Base-by-base conservation (phyloP, 768 basidiomycete genomes). In the Fibroporia radiculosa region DNA sequence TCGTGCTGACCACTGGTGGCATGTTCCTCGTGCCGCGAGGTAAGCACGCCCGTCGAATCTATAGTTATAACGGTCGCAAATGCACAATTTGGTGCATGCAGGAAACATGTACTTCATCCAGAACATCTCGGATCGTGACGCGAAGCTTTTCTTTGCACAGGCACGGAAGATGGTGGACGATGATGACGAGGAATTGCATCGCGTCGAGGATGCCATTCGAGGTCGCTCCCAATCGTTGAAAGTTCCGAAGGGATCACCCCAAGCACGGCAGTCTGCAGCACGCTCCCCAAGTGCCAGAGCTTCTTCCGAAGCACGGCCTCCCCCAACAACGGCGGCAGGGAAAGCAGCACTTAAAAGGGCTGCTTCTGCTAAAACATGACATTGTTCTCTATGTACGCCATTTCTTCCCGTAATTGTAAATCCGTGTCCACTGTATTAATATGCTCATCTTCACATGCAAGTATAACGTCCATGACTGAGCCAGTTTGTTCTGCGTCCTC, bases 11-110 rank as follows among this genome's bases (percentile, higher is more conserved):
- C 11, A 73, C 82, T 1, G 91, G 92, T 11, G 90, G 84, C 10
- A 85, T 83, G 74, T 93, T 93, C 60, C 73, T 93, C 57, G 83
- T 96, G 18, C 93, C 93, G 1, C 74, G 93, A 70, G 93, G 92
- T 86, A 28, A 24, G 53, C 26, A 12, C 11, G 22, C 22, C 7
- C n/a, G 19, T 14, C 29, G 20, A 8, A 35, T 35, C 34, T 6
- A n/a, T 19, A 8, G 6, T 35, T 19, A 35, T 35, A 8, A 12
- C 19, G 33, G n/a, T 13, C n/a, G 40, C 16, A 6, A 22, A 32
- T 29, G 13, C 8, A 5, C 19, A 23, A 16, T n/a, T n/a, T n/a
- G n/a, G n/a, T 1, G 32, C 19, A 8, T 49, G 1, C 52, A 93
- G 92, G 92, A 16, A 98, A 98, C 62, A 77, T 76, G 7, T 98